Evolutionary conservation across 2,329 filamentous ascomycete genomes (phyloP).

Genomic region (Ophiosphaerella narmari): DNA sequence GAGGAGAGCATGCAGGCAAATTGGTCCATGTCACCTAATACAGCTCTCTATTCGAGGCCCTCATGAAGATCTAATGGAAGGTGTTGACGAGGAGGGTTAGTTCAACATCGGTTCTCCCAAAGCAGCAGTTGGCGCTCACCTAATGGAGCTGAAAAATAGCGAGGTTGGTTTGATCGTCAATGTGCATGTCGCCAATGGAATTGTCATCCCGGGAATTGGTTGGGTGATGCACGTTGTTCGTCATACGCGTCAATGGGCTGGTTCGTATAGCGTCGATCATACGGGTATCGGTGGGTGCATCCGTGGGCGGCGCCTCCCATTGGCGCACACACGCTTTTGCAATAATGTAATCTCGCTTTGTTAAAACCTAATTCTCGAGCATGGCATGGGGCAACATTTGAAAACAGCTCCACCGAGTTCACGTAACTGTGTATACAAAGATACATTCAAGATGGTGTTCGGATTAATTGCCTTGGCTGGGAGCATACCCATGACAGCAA

Average conservation of each 20-base stretch:
- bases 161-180: constrained; percentile 5
- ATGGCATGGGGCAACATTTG: neutral
- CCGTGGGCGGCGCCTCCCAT: neutral
- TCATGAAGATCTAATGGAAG: constrained; percentile 5
- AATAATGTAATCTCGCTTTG: neutral
- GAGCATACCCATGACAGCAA: constrained; percentile 23
- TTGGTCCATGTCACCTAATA: neutral
- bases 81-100: constrained; percentile 6
- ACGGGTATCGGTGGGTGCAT: neutral
- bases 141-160: constrained; percentile 10
- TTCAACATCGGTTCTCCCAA: constrained; percentile 3
- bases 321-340: neutral
- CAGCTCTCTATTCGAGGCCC: constrained; percentile 7
- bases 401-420: too few species aligned
- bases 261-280: constrained; percentile 22
- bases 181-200: constrained; percentile 5
- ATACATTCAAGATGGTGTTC: constrained; percentile 11
- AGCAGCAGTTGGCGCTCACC: constrained; percentile 1
- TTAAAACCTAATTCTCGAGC: neutral
- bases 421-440: too few species aligned
- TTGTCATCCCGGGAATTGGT: constrained; percentile 1
- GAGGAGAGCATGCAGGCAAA: constrained; percentile 4
- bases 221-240: constrained; percentile 15
- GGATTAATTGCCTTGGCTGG: constrained; percentile 18
- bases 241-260: constrained; percentile 12